phyloP scores from a whole-genome alignment of 192 early-diverging fungal species.

The Coemansia sp. region DNA sequence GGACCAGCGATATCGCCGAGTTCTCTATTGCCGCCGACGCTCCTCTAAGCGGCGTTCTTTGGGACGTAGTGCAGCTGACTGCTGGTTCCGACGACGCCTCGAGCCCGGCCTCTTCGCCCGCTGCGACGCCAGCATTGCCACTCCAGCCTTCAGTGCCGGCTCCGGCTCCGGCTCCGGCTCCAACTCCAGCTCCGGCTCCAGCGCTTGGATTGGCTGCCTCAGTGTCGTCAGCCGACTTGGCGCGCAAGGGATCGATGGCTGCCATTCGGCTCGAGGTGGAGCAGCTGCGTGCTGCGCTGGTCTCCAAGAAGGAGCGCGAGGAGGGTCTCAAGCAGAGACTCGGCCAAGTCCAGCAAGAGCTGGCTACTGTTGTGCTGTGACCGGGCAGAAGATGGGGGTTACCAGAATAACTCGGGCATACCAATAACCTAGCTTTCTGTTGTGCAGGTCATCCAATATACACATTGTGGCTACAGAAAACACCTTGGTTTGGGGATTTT shows the following conservation, averaged over 20 bases:
- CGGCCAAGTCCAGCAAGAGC: slow-evolving; percentile 33
- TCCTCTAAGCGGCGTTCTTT: slow-evolving; percentile 37
- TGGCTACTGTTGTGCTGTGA: slow-evolving; percentile 19
- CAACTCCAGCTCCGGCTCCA: not conserved
- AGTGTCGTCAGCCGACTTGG: slow-evolving; percentile 32
- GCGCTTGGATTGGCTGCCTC: not conserved
- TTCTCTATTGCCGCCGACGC: slow-evolving; percentile 10
- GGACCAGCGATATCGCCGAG: slow-evolving; percentile 36
- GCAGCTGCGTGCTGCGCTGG: slow-evolving; percentile 27
- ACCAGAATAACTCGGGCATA: no score
- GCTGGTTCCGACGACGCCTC: slow-evolving; percentile 1
- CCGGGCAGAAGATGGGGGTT: not conserved
- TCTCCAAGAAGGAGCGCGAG: slow-evolving; percentile 16
- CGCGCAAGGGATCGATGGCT: slow-evolving; percentile 25
- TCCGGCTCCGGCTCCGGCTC: not conserved
- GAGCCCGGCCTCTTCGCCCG: not conserved
- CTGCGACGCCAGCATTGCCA: not conserved
- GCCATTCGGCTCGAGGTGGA: slow-evolving; percentile 33
- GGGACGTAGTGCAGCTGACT: slow-evolving; percentile 46
- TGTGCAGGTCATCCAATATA: not conserved
- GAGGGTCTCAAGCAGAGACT: slow-evolving; percentile 14
- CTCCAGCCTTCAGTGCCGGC: no score
- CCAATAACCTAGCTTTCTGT: no score
- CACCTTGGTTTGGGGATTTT: no score
- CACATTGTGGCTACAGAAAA: no score